These are phyloP conservation scores for Aegilops tauschii DNA, from an alignment of 176 grass and related monocot genomes.

Conservation along the genomic window DNA sequence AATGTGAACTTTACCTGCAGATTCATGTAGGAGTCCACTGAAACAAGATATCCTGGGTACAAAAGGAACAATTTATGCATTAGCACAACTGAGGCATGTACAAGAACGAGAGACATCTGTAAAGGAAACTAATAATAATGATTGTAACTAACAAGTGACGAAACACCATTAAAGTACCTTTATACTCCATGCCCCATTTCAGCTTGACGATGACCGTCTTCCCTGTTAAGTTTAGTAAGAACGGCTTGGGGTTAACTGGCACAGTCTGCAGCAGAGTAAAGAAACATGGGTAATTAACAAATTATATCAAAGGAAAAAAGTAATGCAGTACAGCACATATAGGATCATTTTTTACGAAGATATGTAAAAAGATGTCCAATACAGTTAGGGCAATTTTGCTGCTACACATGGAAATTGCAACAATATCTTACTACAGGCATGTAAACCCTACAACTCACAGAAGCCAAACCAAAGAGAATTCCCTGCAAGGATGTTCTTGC, in stretches of 20 bases:
- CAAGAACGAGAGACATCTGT: constrained; percentile 3
- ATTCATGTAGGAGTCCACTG: constrained; percentile 93
- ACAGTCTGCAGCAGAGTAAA: constrained; percentile 54
- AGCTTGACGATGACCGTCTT: constrained; percentile 83
- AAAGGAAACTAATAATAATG: not conserved
- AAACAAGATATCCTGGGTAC: constrained; percentile 73
- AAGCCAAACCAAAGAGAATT: not conserved
- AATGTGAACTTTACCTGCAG: constrained; percentile 52
- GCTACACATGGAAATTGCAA: not conserved
- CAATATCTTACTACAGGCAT: not conserved
- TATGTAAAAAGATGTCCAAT: not conserved
- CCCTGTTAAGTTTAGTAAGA: constrained; percentile 87
- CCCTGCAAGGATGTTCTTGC: not conserved
- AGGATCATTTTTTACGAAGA: not conserved
- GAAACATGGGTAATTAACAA: not conserved
- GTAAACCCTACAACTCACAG: not conserved
- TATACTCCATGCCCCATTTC: constrained; percentile 98
- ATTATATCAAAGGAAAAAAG: not conserved
- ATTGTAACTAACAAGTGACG: not conserved
- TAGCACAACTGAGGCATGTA: not conserved
- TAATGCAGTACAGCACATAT: not conserved
- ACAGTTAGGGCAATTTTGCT: not conserved
- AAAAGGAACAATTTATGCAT: not conserved
- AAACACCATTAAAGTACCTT: constrained; percentile 52
- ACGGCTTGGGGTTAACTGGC: constrained; percentile 86